These are phyloP conservation scores for Crithidia sp. DNA, from an alignment of 208 protist species.

Conservation along the genomic window DNA sequence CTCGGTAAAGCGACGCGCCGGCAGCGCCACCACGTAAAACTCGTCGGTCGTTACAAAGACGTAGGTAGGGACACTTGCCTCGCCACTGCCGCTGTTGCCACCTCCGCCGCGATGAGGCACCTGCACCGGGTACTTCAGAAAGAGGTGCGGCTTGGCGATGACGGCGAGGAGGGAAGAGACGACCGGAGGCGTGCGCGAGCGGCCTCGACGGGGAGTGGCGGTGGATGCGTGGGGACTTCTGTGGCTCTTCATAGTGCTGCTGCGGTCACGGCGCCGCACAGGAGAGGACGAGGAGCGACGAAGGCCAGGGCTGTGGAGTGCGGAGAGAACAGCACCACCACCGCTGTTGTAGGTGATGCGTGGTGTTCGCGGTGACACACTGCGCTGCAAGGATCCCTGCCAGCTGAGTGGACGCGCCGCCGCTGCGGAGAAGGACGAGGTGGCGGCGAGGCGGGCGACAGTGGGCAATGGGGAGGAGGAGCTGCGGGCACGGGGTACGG, in stretches of 20 bases:
- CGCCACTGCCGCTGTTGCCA: not conserved
- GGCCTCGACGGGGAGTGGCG: not conserved
- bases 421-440: not conserved
- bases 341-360: slow-evolving; percentile 5
- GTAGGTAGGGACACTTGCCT: slow-evolving; percentile 38
- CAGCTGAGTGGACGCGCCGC: not conserved
- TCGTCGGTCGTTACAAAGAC: slow-evolving; percentile 63
- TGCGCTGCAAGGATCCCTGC: not conserved
- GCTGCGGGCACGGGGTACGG: slow-evolving; percentile 22
- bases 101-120: not conserved
- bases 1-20: slow-evolving; percentile 35
- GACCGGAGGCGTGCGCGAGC: not conserved
- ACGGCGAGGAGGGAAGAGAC: slow-evolving; percentile 13
- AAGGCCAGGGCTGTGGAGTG: too few relatives aligned
- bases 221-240: slow-evolving; percentile 1
- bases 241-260: too few relatives aligned
- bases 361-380: not conserved
- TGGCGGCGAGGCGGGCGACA: not conserved
- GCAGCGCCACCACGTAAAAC: slow-evolving; percentile 49
- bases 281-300: not conserved
- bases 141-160: slow-evolving; percentile 48
- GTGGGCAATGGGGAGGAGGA: not conserved
- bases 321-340: not conserved
- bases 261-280: too few relatives aligned
- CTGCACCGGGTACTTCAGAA: slow-evolving; percentile 46